phyloP scores from a whole-genome alignment of 352 stramenopile species.

The Globisporangium echinulatum region DNA sequence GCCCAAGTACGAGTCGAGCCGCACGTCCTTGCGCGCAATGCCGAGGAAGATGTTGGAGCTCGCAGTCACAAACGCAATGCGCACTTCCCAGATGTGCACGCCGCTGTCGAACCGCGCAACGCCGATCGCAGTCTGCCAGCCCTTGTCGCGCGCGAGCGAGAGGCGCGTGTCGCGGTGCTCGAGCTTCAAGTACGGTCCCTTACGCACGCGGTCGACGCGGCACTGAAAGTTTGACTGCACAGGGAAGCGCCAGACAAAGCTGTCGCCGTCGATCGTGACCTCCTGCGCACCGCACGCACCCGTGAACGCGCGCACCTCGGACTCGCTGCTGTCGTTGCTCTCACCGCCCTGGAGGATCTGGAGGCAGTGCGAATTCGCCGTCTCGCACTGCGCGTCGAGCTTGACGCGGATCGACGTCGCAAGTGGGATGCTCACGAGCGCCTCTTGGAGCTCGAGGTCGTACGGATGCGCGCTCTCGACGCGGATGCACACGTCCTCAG shows the following conservation, averaged over 20 bases:
- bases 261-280: conserved; percentile 82
- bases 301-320: conserved; percentile 81
- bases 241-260: conserved; percentile 84
- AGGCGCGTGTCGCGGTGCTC: conserved; percentile 80
- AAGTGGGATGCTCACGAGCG: conserved; percentile 72
- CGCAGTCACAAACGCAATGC: conserved; percentile 82
- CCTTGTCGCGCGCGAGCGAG: conserved; percentile 81
- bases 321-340: conserved; percentile 43
- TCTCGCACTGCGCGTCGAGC: conserved; percentile 69
- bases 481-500: conserved; percentile 73
- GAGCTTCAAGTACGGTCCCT: conserved; percentile 85
- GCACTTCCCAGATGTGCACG: conserved; percentile 86
- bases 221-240: conserved; percentile 88
- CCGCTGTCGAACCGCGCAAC: conserved; percentile 81
- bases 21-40: conserved; percentile 76
- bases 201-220: conserved; percentile 76
- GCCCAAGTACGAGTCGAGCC: conserved; percentile 86
- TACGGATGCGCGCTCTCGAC: conserved; percentile 79
- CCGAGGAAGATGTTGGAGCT: conserved; percentile 88
- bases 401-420: conserved; percentile 82
- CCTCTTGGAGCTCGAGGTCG: conserved; percentile 75
- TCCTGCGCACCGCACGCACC: conserved; percentile 75
- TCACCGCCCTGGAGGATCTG: conserved; percentile 81
- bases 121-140: conserved; percentile 86
- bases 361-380: conserved; percentile 79